Evolutionary conservation across 2,329 filamentous ascomycete species (phyloP), one percentile per base, ranked within the genome.

Genomic region (Cryoendolithus antarcticus): DNA sequence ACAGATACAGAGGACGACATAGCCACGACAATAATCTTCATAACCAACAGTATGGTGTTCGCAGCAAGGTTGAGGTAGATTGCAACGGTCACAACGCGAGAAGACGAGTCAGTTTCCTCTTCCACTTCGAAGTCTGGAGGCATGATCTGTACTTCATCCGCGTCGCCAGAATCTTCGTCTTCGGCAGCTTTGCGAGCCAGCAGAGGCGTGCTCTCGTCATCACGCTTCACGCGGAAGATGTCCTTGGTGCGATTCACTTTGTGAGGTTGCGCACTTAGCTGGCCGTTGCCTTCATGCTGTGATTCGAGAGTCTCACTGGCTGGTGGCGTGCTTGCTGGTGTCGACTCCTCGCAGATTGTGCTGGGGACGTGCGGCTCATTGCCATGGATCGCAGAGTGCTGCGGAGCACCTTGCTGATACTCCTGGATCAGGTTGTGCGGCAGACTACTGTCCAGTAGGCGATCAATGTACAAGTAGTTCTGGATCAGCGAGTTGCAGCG

Each of bases 391-490:
- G 19, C 9, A 8, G 29, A 37, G 31, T 48, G 44, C 43, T n/a
- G 11, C 15, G 37, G 32, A 3, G 38, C 31, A 9, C 31, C 32
- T 35, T 37, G 67, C 47, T 79, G 79, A 60, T 94, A 95, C 61
- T 95, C 88, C 55, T 93, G 88, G 42, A 96, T 77, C 33, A 96
- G 69, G 52, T 89, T 80, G 55, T 93, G 88, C 2, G 88, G 88
- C n/a, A 94, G 74, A 24, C 85, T 88, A 6, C 86, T 94, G 62
- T 94, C 86, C 44, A 96, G 72, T 41, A 96, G 69, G 38, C 81
- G 76, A 62, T 95, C 89, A 51, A 95, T 94, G 59, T 93, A 95
- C 46, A 93, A 70, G 59, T 95, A 96, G 58, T 93, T 82, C 59
- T 91, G 83, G 43, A 96, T 77, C 32, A 95, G 69, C 49, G 80